These are phyloP conservation scores for Phytophthora megakarya DNA, from an alignment of 352 stramenopile genomes.

Conservation along the genomic window DNA sequence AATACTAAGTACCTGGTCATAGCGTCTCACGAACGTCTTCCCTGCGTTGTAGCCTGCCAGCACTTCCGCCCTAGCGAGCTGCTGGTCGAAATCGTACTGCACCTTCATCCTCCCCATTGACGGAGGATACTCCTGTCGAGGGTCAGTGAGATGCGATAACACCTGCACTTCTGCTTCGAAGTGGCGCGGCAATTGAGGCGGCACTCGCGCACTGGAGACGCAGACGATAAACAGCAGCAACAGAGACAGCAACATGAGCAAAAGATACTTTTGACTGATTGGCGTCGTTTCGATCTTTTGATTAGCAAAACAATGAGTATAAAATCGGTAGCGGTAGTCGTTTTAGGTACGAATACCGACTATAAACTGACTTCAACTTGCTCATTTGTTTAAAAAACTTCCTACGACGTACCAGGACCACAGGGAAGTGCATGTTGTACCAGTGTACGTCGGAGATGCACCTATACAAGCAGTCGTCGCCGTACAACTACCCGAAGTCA, in stretches of 20 bases:
- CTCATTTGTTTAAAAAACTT: too few species aligned
- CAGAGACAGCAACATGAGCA: slow-evolving; percentile 1
- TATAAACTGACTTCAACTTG: slow-evolving; percentile 21
- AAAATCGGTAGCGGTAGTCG: slow-evolving; percentile 8
- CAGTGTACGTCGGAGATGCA: neutral
- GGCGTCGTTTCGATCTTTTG: slow-evolving; percentile 35
- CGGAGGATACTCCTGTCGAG: slow-evolving; percentile 58
- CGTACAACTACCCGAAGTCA: too few species aligned
- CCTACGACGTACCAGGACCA: too few species aligned
- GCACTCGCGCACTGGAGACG: slow-evolving; percentile 12
- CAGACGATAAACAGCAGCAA: slow-evolving; percentile 6
- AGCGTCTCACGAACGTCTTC: slow-evolving; percentile 74
- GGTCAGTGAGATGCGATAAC: slow-evolving; percentile 68
- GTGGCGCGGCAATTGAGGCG: slow-evolving; percentile 51
- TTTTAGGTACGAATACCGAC: slow-evolving; percentile 10
- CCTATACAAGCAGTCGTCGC: neutral
- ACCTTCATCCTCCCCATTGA: slow-evolving; percentile 58
- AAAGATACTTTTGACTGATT: slow-evolving; percentile 4
- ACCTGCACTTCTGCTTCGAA: slow-evolving; percentile 62
- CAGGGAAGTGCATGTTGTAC: neutral
- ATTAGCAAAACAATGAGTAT: slow-evolving; percentile 10
- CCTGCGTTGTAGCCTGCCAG: slow-evolving; percentile 64
- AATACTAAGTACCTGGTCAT: slow-evolving; percentile 42
- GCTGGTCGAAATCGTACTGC: slow-evolving; percentile 68
- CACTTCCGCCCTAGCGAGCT: slow-evolving; percentile 63